A percentile compares a stretch with the other conserved stretches of the same genome.
phyloP scores from a whole-genome alignment of 1,284 basidiomycete genomes.

The Puccinia hordei region DNA sequence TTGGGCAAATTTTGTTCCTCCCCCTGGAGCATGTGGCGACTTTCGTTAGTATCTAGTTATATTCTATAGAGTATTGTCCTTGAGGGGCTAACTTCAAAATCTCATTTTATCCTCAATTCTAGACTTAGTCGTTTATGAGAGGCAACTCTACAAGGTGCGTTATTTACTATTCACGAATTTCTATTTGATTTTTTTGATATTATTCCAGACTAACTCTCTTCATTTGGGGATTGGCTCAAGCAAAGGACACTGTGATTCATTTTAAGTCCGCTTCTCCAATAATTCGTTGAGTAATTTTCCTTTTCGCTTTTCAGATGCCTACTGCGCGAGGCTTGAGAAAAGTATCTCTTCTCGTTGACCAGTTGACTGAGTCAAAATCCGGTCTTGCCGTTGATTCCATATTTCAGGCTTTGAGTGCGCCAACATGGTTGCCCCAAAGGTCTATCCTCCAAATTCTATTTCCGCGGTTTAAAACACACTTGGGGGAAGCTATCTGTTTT shows the following conservation, averaged over 20 bases:
- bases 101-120: background rate
- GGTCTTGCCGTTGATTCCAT: background rate
- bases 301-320: background rate
- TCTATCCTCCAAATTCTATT: constrained; percentile 25
- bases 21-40: constrained; percentile 38
- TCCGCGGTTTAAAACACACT: constrained; percentile 4
- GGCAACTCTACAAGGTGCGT: constrained; percentile 38
- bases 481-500: too few species aligned
- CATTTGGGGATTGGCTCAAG: background rate
- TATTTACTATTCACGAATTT: too few species aligned
- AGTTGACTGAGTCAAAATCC: background rate
- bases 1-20: constrained; percentile 40
- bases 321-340: background rate
- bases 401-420: constrained; percentile 29
- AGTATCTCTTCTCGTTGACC: background rate
- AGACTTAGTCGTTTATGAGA: constrained; percentile 42
- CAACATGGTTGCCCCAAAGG: constrained; percentile 17
- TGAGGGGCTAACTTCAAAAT: background rate
- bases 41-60: constrained; percentile 11
- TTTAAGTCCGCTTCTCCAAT: constrained; percentile 45
- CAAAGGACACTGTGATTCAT: constrained; percentile 45
- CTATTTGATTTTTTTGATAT: too few species aligned
- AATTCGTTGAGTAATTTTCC: constrained; percentile 24
- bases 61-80: background rate
- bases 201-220: background rate